Percentiles rank a stretch among this genome's conserved stretches.
Conservation (phyloP, 108 stramenopile species). For the Cyclotella baltica region DNA sequence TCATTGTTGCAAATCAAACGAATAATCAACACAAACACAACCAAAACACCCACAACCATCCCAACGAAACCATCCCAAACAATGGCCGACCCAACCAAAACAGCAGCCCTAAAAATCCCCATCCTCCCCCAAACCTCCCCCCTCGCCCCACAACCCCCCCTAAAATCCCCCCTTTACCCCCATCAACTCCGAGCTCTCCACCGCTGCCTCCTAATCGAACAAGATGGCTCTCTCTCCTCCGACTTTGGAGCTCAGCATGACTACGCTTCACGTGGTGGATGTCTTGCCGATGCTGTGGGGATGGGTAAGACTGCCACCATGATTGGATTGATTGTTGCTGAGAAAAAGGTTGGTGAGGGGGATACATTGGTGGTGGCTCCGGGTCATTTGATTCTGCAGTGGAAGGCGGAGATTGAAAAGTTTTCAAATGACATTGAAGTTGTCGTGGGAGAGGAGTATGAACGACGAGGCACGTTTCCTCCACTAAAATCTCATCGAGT, state of each 20-base stretch:
- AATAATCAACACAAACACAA: too few species aligned
- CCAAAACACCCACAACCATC: too few species aligned
- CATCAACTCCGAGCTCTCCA: constrained; percentile 48
- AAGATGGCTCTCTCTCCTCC: constrained; percentile 21
- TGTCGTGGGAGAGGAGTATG: constrained; percentile 33
- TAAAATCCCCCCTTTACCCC: constrained; percentile 23
- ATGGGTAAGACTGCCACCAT: constrained; percentile 43
- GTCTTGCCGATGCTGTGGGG: constrained; percentile 41
- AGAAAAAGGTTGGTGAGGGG: constrained; percentile 7
- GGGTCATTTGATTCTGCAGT: constrained; percentile 31
- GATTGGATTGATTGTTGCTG: constrained; percentile 24
- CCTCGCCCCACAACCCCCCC: constrained; percentile 29
- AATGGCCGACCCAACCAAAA: too few species aligned
- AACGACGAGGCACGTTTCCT: constrained; percentile 14
- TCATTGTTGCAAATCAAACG: too few species aligned
- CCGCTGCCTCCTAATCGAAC: constrained; percentile 44
- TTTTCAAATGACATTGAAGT: constrained; percentile 39
- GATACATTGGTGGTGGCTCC: constrained; percentile 44
- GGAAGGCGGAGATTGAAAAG: constrained; percentile 41
- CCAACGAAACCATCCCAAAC: too few species aligned
- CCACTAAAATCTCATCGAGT: constrained; percentile 28
- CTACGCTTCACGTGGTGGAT: constrained; percentile 29
- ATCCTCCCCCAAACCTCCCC: constrained; percentile 41
- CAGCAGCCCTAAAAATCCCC: constrained; percentile 44
- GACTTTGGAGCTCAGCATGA: constrained; percentile 34